These are phyloP conservation scores for Ulota crispa DNA, from an alignment of 225 moss, liverwort and hornwort species.

Conservation along the genomic window DNA sequence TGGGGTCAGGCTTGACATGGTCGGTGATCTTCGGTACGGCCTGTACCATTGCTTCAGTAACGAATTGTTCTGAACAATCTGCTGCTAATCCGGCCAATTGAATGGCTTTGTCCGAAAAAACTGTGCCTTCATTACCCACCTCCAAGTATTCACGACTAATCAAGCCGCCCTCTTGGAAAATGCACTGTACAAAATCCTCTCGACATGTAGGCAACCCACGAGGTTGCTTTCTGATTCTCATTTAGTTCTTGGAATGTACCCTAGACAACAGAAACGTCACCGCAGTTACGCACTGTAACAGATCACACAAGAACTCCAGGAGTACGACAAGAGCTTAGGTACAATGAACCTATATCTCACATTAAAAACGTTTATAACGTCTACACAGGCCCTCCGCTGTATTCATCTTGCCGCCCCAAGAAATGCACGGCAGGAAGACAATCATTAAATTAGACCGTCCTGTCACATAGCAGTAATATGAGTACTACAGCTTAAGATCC, in stretches of 20 bases:
- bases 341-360: neutral
- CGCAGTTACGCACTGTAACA: constrained; percentile 10
- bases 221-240: constrained; percentile 43
- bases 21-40: neutral
- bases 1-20: neutral
- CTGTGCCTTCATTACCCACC: neutral
- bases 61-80: neutral
- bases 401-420: constrained; percentile 16
- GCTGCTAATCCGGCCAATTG: neutral
- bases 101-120: neutral
- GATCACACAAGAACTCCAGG: constrained; percentile 14
- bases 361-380: neutral
- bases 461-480: neutral
- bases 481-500: constrained; percentile 16
- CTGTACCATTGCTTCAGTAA: neutral
- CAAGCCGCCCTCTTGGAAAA: constrained; percentile 10
- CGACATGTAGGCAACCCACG: constrained; percentile 30
- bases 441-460: neutral
- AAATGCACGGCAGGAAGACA: neutral
- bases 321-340: neutral
- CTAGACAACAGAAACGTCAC: constrained; percentile 6
- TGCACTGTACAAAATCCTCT: constrained; percentile 17
- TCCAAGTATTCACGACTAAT: constrained; percentile 1
- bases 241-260: neutral
- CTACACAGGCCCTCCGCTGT: neutral